These are phyloP conservation scores for Beauveria medogensis DNA, from an alignment of 2,329 filamentous ascomycete genomes.

Conservation along the genomic window DNA sequence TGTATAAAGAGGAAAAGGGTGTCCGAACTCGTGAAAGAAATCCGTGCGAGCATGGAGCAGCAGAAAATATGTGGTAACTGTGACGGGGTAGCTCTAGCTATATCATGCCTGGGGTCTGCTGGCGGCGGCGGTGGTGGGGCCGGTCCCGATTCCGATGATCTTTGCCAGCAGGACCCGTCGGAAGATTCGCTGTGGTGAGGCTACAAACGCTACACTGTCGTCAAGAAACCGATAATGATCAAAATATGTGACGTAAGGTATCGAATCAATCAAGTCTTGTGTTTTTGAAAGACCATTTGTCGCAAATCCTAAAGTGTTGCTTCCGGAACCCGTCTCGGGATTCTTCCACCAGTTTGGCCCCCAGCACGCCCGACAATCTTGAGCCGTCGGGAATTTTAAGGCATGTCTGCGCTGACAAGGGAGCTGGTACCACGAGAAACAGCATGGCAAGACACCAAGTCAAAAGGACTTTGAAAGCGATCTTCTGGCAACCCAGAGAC, in stretches of 20 bases:
- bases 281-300: too few species aligned
- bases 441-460: too few species aligned
- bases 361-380: neutral
- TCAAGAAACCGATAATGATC: too few species aligned
- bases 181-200: neutral
- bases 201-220: too few species aligned
- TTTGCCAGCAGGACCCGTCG: neutral
- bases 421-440: neutral
- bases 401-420: neutral
- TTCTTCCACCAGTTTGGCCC: too few species aligned
- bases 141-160: neutral
- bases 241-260: too few species aligned
- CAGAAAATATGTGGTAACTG: neutral
- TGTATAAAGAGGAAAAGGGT: neutral
- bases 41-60: neutral
- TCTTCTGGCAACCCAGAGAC: too few species aligned
- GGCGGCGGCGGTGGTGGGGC: conserved; percentile 5
- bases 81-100: neutral
- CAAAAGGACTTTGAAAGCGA: too few species aligned
- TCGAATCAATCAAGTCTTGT: too few species aligned
- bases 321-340: too few species aligned
- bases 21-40: too few species aligned
- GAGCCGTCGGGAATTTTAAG: neutral
- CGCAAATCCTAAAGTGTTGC: too few species aligned
- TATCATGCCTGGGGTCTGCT: neutral